Percentiles rank a stretch among this genome's conserved stretches.
Evolutionary conservation across 139 green algal genomes (phyloP).

Genomic region (Coccomyxa sp.): DNA sequence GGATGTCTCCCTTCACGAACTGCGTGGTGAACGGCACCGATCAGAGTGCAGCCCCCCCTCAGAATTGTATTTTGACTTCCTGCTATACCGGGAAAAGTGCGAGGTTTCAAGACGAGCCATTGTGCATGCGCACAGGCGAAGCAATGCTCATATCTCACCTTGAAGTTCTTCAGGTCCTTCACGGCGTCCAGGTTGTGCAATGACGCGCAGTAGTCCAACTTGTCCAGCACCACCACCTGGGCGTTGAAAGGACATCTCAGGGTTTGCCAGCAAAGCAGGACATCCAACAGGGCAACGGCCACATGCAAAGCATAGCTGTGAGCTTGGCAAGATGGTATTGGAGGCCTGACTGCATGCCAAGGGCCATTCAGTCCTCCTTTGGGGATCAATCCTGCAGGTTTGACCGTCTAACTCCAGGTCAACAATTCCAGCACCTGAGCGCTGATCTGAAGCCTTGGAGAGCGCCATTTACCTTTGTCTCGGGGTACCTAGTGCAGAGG

Average conservation of each 20-base stretch:
- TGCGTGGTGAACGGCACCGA: slow-evolving; percentile 14
- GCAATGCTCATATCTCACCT: slow-evolving; percentile 35
- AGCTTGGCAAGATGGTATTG: not conserved
- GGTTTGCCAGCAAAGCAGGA: not conserved
- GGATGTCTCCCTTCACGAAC: slow-evolving; percentile 95
- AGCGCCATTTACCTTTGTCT: slow-evolving; percentile 71
- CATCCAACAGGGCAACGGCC: no score
- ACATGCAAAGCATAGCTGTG: no score
- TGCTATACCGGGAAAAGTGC: not conserved
- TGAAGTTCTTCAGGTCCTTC: slow-evolving; percentile 74
- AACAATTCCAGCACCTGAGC: not conserved
- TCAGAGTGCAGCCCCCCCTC: not conserved
- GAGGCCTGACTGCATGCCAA: not conserved
- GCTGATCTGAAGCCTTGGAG: not conserved
- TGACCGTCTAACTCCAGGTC: not conserved
- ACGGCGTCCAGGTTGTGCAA: slow-evolving; percentile 72
- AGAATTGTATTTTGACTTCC: not conserved
- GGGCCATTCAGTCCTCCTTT: not conserved
- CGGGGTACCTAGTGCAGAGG: slow-evolving; percentile 69
- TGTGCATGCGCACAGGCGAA: not conserved
- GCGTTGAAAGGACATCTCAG: not conserved
- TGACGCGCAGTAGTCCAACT: slow-evolving; percentile 94
- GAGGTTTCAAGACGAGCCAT: not conserved
- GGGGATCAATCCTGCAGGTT: not conserved
- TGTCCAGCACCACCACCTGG: slow-evolving; percentile 90